phyloP scores from a whole-genome alignment of 2,329 filamentous ascomycete genomes.

The Colletotrichum lupini region DNA sequence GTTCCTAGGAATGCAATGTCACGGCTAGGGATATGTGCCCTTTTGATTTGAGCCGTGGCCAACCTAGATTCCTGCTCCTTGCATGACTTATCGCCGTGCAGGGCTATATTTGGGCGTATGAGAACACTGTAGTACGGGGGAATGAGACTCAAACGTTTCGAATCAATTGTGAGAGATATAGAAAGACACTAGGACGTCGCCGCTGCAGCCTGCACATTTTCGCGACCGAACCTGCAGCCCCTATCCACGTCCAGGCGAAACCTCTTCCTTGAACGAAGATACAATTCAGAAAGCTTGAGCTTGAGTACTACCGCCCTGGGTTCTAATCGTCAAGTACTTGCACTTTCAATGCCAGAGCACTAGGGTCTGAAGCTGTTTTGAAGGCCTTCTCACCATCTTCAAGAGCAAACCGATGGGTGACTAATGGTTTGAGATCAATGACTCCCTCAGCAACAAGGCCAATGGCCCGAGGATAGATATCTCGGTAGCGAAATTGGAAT shows the following conservation, averaged over 20 bases:
- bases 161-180: neutral
- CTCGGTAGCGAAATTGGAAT: constrained; percentile 51
- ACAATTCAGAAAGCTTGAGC: too few relatives aligned
- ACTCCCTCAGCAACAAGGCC: constrained; percentile 45
- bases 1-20: constrained; percentile 9
- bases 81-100: too few relatives aligned
- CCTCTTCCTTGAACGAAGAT: too few relatives aligned
- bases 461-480: constrained; percentile 54
- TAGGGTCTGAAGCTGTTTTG: constrained; percentile 26
- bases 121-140: too few relatives aligned
- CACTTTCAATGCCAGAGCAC: constrained; percentile 32
- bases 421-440: constrained; percentile 44
- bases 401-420: constrained; percentile 46
- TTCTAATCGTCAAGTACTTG: constrained; percentile 35
- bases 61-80: neutral
- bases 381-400: constrained; percentile 47
- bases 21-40: constrained; percentile 11
- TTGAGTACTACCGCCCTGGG: neutral
- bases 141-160: neutral
- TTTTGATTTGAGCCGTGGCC: constrained; percentile 3
- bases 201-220: too few relatives aligned
- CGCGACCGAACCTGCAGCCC: too few relatives aligned
- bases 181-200: too few relatives aligned
- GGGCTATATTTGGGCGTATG: too few relatives aligned
- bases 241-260: too few relatives aligned